phyloP scores from a whole-genome alignment of 2,329 filamentous ascomycete genomes.

The Whalleya microplaca region DNA sequence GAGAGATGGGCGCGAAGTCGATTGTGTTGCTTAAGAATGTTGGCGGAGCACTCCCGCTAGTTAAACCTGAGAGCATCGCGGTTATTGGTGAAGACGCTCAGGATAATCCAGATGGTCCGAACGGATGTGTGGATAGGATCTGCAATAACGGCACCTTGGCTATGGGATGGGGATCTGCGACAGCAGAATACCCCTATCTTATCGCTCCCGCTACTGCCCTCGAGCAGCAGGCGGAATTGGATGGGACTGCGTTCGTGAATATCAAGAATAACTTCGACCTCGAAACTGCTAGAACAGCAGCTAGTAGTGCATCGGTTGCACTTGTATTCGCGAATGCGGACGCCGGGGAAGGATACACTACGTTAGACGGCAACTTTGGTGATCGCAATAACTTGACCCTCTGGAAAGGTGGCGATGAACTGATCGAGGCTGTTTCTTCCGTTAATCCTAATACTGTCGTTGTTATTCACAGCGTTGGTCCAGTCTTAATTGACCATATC shows the following conservation, averaged over 20 bases:
- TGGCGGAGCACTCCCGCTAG: constrained; percentile 37
- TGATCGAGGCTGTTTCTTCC: constrained; percentile 78
- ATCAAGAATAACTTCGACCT: constrained; percentile 49
- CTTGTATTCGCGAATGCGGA: constrained; percentile 85
- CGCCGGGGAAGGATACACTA: constrained; percentile 83
- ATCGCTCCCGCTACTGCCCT: constrained; percentile 74
- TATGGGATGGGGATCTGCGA: constrained; percentile 80
- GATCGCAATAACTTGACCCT: constrained; percentile 91
- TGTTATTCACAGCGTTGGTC: constrained; percentile 82
- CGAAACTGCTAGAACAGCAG: constrained; percentile 25
- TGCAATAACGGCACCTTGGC: constrained; percentile 65
- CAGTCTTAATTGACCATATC: constrained; percentile 76
- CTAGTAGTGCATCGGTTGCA: constrained; percentile 29
- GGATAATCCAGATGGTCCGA: constrained; percentile 73
- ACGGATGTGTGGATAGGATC: constrained; percentile 72
- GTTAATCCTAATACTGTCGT: constrained; percentile 86
- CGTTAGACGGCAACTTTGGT: constrained; percentile 78
- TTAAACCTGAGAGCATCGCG: constrained; percentile 71
- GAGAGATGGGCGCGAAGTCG: constrained; percentile 77
- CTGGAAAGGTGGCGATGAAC: constrained; percentile 78
- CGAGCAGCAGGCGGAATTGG: constrained; percentile 61
- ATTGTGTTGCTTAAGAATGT: constrained; percentile 82
- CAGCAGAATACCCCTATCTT: constrained; percentile 73
- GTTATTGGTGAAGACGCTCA: constrained; percentile 85
- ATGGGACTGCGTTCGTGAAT: constrained; percentile 61